Evolutionary conservation across 805 yeast species (phyloP).

Genomic region (Metschnikowia noctiluminum): DNA sequence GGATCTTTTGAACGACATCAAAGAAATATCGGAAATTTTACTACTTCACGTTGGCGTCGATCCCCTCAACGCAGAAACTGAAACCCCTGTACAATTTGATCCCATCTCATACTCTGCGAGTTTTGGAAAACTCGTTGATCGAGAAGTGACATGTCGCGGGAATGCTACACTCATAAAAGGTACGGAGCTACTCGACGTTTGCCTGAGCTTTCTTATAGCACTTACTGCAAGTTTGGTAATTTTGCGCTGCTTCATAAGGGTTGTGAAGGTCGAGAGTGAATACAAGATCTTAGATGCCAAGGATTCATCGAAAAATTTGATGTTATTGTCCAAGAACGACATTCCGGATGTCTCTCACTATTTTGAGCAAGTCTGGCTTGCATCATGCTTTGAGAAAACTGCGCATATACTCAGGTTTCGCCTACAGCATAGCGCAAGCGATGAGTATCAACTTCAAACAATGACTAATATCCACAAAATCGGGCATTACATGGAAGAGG

Average conservation of each 20-base stretch:
- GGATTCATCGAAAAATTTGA: background rate
- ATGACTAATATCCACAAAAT: conserved; percentile 19
- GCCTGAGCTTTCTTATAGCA: conserved; percentile 17
- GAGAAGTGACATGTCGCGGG: background rate
- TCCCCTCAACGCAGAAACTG: background rate
- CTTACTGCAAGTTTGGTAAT: conserved; percentile 20
- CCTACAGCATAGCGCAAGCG: conserved; percentile 8
- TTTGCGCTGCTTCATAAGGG: conserved; percentile 13
- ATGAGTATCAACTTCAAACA: conserved; percentile 13
- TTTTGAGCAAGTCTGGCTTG: conserved; percentile 5
- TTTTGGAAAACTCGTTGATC: background rate
- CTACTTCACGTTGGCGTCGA: conserved; percentile 11
- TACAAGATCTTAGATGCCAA: background rate
- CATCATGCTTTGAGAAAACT: conserved; percentile 5
- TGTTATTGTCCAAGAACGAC: background rate
- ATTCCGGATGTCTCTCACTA: background rate
- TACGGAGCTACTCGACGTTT: conserved; percentile 16
- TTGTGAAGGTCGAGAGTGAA: conserved; percentile 7
- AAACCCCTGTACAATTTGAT: conserved; percentile 4
- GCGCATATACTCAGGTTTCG: conserved; percentile 3
- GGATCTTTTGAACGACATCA: conserved; percentile 17
- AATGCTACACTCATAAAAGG: conserved; percentile 21
- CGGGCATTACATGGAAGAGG: conserved; percentile 20
- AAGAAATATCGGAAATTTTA: conserved; percentile 28
- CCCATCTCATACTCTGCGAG: background rate